Evolutionary conservation across 164 flowering plant species (phyloP).

Genomic region (Macadamia tetraphylla): DNA sequence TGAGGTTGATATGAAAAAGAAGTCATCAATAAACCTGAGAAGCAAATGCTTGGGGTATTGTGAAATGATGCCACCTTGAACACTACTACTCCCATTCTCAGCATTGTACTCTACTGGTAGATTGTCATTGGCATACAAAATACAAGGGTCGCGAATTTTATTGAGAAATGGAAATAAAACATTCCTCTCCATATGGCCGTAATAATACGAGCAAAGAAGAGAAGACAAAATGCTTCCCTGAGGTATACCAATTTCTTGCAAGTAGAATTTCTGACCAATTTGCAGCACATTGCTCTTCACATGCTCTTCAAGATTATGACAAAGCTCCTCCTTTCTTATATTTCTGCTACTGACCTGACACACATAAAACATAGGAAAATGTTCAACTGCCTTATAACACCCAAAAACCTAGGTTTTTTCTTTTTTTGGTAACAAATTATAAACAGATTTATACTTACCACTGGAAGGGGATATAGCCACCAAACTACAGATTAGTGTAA

Average conservation of each 20-base stretch:
- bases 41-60: conserved; percentile 29
- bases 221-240: conserved; percentile 91
- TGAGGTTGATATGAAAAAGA: conserved; percentile 75
- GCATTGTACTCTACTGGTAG: background rate
- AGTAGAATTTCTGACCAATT: conserved; percentile 41
- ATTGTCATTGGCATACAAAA: conserved; percentile 5
- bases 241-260: conserved; percentile 77
- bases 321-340: conserved; percentile 35
- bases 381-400: background rate
- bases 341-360: conserved; percentile 32
- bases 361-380: conserved; percentile 5
- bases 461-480: background rate
- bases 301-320: conserved; percentile 46
- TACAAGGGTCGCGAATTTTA: conserved; percentile 15
- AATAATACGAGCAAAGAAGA: conserved; percentile 83
- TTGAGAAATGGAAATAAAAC: conserved; percentile 65
- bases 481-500: background rate
- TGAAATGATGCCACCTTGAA: conserved; percentile 3
- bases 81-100: conserved; percentile 3
- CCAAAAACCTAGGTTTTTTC: too few species aligned
- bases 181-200: conserved; percentile 66
- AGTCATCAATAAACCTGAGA: conserved; percentile 79
- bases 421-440: background rate
- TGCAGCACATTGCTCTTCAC: conserved; percentile 60
- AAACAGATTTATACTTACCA: background rate